Conservation (phyloP, 2,329 filamentous ascomycete genomes). For the Amauroascus niger region DNA sequence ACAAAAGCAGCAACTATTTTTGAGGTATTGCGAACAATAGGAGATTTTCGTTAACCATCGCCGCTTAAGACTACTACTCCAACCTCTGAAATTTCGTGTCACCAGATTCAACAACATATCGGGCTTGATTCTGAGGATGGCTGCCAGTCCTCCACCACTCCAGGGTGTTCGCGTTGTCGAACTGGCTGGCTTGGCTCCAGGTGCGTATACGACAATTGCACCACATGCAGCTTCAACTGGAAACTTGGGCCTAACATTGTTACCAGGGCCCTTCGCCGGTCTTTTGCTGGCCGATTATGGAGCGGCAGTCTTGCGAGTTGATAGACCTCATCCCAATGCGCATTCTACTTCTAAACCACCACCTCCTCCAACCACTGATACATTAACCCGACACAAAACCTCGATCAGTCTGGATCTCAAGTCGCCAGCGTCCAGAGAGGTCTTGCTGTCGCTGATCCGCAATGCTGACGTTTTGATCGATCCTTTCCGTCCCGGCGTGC, state of each 20-base stretch:
- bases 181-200: slow-evolving; percentile 24
- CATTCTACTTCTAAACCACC: slow-evolving; percentile 29
- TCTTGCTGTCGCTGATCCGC: slow-evolving; percentile 57
- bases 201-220: slow-evolving; percentile 11
- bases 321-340: slow-evolving; percentile 47
- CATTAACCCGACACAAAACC: slow-evolving; percentile 68
- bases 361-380: slow-evolving; percentile 52
- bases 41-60: no score
- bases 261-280: slow-evolving; percentile 70
- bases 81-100: neutral
- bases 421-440: slow-evolving; percentile 48
- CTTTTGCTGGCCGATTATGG: slow-evolving; percentile 84
- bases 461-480: slow-evolving; percentile 75
- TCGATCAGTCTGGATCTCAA: slow-evolving; percentile 77
- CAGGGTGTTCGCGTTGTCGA: slow-evolving; percentile 23
- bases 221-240: neutral
- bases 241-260: neutral
- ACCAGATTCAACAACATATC: neutral
- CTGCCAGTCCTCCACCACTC: slow-evolving; percentile 16
- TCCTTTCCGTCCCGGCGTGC: slow-evolving; percentile 81
- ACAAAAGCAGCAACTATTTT: neutral
- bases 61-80: neutral
- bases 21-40: neutral
- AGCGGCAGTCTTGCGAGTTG: slow-evolving; percentile 76
- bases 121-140: slow-evolving; percentile 1